phyloP scores from a whole-genome alignment of 2,329 filamentous ascomycete genomes.

The Colletotrichum musae region DNA sequence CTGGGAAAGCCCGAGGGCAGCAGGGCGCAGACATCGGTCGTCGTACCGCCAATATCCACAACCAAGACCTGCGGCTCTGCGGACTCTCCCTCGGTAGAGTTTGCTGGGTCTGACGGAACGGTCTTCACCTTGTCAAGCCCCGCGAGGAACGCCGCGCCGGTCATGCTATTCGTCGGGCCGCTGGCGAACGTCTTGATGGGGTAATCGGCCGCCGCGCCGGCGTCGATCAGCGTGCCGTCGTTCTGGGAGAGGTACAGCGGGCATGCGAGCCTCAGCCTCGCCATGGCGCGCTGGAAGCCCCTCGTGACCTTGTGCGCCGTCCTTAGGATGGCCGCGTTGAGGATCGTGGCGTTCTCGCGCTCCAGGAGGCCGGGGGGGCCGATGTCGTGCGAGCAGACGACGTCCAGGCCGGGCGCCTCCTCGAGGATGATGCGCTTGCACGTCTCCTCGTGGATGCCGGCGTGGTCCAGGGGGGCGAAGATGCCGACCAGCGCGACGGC shows the following conservation, averaged over 20 bases:
- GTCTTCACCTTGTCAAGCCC: conserved; percentile 54
- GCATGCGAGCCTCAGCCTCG: conserved; percentile 56
- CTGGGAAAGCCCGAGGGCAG: conserved; percentile 72
- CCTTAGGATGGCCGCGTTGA: conserved; percentile 66
- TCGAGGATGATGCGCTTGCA: conserved; percentile 55
- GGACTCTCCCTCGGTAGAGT: conserved; percentile 2
- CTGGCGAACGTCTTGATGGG: conserved; percentile 69
- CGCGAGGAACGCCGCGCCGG: conserved; percentile 68
- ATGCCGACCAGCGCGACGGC: conserved; percentile 60
- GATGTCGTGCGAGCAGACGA: conserved; percentile 61
- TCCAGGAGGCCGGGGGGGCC: conserved; percentile 60
- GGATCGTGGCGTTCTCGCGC: conserved; percentile 68
- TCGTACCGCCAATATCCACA: conserved; percentile 73
- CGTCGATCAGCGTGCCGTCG: conserved; percentile 66
- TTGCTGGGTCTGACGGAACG: neutral
- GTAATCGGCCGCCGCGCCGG: conserved; percentile 60
- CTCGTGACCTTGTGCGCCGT: conserved; percentile 62
- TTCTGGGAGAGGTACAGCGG: conserved; percentile 67
- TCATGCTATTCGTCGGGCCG: conserved; percentile 69
- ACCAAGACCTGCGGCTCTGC: conserved; percentile 58
- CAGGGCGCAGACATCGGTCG: conserved; percentile 71
- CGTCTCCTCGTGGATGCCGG: conserved; percentile 59
- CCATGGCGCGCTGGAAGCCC: conserved; percentile 63
- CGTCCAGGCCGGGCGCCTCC: conserved; percentile 51
- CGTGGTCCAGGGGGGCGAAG: conserved; percentile 62